Evolutionary conservation across 306 rosid species (phyloP).

Genomic region (barrel medic (Medicago truncatula)): DNA sequence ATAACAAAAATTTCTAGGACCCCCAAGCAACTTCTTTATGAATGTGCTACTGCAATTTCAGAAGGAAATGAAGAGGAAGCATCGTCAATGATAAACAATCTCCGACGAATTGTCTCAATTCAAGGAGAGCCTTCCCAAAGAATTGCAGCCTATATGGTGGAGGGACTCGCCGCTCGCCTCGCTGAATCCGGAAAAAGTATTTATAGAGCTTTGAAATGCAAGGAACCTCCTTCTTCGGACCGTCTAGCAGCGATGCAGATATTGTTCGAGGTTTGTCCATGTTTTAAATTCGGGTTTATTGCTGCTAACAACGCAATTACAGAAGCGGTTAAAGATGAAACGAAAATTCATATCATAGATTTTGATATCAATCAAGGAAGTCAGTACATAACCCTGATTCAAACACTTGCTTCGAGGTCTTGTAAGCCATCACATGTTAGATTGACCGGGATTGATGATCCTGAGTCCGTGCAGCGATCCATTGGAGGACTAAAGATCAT

Average conservation of each 20-base stretch:
- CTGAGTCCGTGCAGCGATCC: conserved; percentile 86
- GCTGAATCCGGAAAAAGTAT: conserved; percentile 77
- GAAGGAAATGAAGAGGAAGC: conserved; percentile 71
- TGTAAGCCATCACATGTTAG: conserved; percentile 70
- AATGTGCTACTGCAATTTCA: conserved; percentile 79
- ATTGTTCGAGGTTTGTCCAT: conserved; percentile 93
- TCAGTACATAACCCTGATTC: conserved; percentile 82
- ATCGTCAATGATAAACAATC: conserved; percentile 67
- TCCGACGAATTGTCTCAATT: conserved; percentile 80
- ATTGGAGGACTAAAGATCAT: conserved; percentile 85
- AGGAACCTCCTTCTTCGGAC: conserved; percentile 92
- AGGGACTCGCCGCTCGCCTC: conserved; percentile 93
- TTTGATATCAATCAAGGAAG: conserved; percentile 94
- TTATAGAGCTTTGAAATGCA: conserved; percentile 85
- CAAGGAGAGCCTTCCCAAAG: conserved; percentile 97
- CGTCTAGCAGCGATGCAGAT: conserved; percentile 98
- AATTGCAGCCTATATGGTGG: conserved; percentile 98
- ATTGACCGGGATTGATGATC: conserved; percentile 91
- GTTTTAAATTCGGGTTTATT: conserved; percentile 89
- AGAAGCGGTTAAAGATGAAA: conserved; percentile 77
- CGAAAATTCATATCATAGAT: conserved; percentile 76
- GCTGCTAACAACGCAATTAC: conserved; percentile 88
- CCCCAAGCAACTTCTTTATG: conserved; percentile 71
- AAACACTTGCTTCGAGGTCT: conserved; percentile 64
- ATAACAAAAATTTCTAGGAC: conserved; percentile 50